Conservation (phyloP, 2,329 filamentous ascomycete species). For the Capronia coronata region DNA sequence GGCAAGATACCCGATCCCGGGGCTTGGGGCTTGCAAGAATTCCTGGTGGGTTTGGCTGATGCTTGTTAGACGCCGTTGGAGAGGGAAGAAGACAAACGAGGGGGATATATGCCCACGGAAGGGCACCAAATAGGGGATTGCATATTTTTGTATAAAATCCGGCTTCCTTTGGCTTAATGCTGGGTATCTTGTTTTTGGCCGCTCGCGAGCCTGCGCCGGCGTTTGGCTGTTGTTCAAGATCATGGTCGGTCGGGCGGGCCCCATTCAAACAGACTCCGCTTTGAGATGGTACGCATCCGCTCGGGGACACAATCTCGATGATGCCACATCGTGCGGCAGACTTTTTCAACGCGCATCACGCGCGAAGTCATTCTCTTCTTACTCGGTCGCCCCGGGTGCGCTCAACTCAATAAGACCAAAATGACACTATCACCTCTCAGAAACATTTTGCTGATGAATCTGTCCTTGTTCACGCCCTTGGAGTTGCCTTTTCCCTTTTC, state of each 20-base stretch:
- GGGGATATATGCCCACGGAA: neutral
- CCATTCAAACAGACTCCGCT: neutral
- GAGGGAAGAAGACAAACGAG: neutral
- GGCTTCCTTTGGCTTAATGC: neutral
- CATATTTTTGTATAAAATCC: neutral
- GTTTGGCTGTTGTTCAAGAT: neutral
- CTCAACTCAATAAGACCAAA: conserved; percentile 71
- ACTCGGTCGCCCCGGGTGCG: neutral
- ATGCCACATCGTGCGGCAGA: neutral
- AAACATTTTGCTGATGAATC: conserved; percentile 98
- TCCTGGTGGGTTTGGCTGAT: conserved; percentile 71
- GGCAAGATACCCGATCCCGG: conserved; percentile 68
- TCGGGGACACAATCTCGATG: neutral
- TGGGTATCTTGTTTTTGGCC: conserved; percentile 8
- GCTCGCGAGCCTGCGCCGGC: neutral
- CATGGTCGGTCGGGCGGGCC: neutral
- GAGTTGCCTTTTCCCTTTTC: conserved; percentile 81
- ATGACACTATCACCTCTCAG: conserved; percentile 82
- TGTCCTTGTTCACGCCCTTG: conserved; percentile 95
- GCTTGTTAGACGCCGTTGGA: conserved; percentile 30
- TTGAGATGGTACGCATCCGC: neutral
- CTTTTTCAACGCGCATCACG: neutral
- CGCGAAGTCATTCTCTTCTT: neutral
- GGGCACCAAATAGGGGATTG: neutral
- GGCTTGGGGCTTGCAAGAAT: conserved; percentile 71